Conservation (phyloP, 2,329 filamentous ascomycete genomes). For the Colletotrichum echinochloae region DNA sequence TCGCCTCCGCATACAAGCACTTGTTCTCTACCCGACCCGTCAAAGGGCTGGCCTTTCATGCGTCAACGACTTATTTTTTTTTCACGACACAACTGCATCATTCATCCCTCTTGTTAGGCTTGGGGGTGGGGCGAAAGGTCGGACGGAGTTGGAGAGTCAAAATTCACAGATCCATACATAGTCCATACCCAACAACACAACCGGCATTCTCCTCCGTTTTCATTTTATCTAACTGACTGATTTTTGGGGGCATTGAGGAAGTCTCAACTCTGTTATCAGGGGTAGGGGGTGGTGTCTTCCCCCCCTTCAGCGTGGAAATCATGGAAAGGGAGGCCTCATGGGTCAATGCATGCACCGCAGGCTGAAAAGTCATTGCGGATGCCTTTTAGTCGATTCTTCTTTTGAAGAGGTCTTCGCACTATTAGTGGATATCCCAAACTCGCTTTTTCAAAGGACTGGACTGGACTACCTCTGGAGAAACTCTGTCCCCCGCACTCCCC, state of each 20-base stretch:
- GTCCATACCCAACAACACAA: constrained; percentile 2
- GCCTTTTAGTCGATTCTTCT: not conserved
- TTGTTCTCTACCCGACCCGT: not conserved
- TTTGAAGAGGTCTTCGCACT: constrained; percentile 22
- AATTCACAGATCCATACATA: not conserved
- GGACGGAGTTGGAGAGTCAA: constrained; percentile 11
- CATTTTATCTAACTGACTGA: not conserved
- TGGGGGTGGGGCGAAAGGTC: constrained; percentile 11
- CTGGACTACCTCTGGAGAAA: not conserved
- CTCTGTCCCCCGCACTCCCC: not conserved
- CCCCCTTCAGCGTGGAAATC: not conserved
- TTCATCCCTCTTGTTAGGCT: constrained; percentile 11
- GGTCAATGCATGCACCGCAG: constrained; percentile 2
- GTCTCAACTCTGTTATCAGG: not conserved
- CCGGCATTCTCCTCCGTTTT: not conserved
- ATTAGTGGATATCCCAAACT: constrained; percentile 35
- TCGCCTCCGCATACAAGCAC: not conserved
- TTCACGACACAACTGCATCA: constrained; percentile 10
- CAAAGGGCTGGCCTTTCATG: not conserved
- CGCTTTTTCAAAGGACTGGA: constrained; percentile 15
- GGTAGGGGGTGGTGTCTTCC: not conserved
- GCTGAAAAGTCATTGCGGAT: not conserved
- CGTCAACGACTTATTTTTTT: constrained; percentile 1
- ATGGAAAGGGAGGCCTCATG: not conserved
- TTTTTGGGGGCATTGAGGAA: not conserved